Base-by-base conservation (phyloP, 2,329 filamentous ascomycete species). In the Exophiala sp. region DNA sequence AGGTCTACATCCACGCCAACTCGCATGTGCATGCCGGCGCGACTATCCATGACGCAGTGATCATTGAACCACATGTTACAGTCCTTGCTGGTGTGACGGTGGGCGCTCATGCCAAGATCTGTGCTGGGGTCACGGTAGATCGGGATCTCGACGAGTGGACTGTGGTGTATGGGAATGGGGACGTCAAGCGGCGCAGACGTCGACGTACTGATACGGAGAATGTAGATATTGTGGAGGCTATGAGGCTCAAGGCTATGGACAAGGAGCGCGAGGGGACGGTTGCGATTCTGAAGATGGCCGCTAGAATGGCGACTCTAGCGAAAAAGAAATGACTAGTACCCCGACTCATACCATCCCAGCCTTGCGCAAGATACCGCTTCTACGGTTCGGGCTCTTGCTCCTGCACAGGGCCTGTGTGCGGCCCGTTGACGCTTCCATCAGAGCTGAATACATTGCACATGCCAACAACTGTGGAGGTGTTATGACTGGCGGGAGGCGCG, bases 101-200 rank as follows among this genome's bases (percentile, higher is more conserved):
- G 2, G 64, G 68, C n/a, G 58, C 67, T 74, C 79, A 88, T 63
- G 85, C 84, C 61, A 88, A 84, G 18, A 74, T 90, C 44, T 83
- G 85, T 6, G 77, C 85, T 0, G 73, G 79, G 52, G 82, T 78
- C 19, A 71, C 75, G 21, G 54, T 57, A 9, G 76, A 78, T 0
- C 77, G 80, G 24, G 68, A 72, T 9, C 63, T 90, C 0, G 78
- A 78, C 0, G 83, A 88, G 52, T 81, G 78, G 64, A 83, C 81
- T 0, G 84, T 89, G 3, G 70, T 88, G 18, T 88, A 80, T 66
- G 82, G 83, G 0, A 77, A 82, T 21, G 71, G 62, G 19, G 58
- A 63, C 13, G 45, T 41, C 13, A 22, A 41, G 13, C 38, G 58
- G 37, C 66, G 65, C 14, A 63, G 70, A 57, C 60, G 65, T 24